Conservation (phyloP, 352 stramenopile species). For the Phytophthora rubi region DNA sequence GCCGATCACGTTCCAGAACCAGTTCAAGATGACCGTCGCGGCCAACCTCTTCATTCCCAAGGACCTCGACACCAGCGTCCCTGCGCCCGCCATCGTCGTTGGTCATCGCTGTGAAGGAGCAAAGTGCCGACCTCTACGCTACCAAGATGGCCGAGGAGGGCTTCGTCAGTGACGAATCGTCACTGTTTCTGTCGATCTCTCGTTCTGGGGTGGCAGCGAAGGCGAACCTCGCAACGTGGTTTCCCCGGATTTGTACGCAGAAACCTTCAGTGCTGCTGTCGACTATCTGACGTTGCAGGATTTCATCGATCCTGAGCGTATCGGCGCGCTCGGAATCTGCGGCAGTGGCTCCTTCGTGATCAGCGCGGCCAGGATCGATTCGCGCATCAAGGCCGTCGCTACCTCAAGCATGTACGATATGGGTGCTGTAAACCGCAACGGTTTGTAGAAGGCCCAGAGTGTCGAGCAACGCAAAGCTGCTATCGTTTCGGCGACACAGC, state of each 20-base stretch:
- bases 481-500: neutral
- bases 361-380: slow-evolving; percentile 29
- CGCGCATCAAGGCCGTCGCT: slow-evolving; percentile 20
- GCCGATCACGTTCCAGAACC: slow-evolving; percentile 18
- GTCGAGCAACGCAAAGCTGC: slow-evolving; percentile 10
- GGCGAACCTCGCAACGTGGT: slow-evolving; percentile 19
- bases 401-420: slow-evolving; percentile 27
- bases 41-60: slow-evolving; percentile 16
- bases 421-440: slow-evolving; percentile 5
- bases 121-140: slow-evolving; percentile 29
- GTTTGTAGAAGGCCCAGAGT: slow-evolving; percentile 9
- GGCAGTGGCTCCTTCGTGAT: slow-evolving; percentile 19
- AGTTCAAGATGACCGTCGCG: slow-evolving; percentile 4
- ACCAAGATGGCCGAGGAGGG: slow-evolving; percentile 29
- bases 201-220: slow-evolving; percentile 25
- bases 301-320: slow-evolving; percentile 11
- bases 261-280: slow-evolving; percentile 30
- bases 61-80: neutral
- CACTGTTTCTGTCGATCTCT: slow-evolving; percentile 15
- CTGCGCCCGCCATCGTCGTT: neutral
- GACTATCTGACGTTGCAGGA: slow-evolving; percentile 17
- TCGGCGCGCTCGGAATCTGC: slow-evolving; percentile 22
- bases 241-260: slow-evolving; percentile 15
- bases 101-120: slow-evolving; percentile 31
- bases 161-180: slow-evolving; percentile 7